phyloP scores from a whole-genome alignment of 495 filamentous ascomycete species.

The Aspergillus haitiensis region DNA sequence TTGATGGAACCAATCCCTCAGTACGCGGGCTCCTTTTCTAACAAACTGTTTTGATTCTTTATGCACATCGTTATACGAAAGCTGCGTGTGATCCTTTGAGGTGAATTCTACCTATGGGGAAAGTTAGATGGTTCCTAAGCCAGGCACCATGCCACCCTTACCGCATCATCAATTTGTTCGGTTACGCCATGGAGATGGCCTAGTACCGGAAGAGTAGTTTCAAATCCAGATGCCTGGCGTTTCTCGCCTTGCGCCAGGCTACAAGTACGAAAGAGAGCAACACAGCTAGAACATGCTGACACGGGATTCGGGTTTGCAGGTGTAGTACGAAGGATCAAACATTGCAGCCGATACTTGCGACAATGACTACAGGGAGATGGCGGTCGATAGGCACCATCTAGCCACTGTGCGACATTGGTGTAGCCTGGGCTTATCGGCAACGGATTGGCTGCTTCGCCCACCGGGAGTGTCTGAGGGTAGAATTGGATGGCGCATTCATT shows the following conservation, averaged over 20 bases:
- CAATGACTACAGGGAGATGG: slow-evolving; percentile 45
- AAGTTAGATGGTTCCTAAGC: neutral
- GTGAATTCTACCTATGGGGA: neutral
- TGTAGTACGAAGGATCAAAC: slow-evolving; percentile 47
- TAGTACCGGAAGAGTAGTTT: slow-evolving; percentile 46
- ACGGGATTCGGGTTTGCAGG: slow-evolving; percentile 54
- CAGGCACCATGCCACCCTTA: neutral
- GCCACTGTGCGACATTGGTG: slow-evolving; percentile 39
- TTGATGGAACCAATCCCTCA: slow-evolving; percentile 44
- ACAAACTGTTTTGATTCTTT: slow-evolving; percentile 59
- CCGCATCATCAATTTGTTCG: slow-evolving; percentile 32
- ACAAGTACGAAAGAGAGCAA: slow-evolving; percentile 71
- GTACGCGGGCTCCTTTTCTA: slow-evolving; percentile 50
- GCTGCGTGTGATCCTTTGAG: neutral
- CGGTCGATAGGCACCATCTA: slow-evolving; percentile 46
- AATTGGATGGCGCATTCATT: neutral
- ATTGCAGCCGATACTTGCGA: slow-evolving; percentile 43
- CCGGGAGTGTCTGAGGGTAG: neutral
- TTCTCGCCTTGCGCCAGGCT: slow-evolving; percentile 58
- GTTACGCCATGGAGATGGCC: slow-evolving; percentile 43
- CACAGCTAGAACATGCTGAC: slow-evolving; percentile 71
- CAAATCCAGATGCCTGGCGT: slow-evolving; percentile 44
- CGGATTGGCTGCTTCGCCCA: neutral
- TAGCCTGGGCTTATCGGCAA: slow-evolving; percentile 13
- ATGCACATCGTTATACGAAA: slow-evolving; percentile 16